These are phyloP conservation scores for Penicillium ochrochloron DNA, from an alignment of 495 filamentous ascomycete species.

Conservation along the genomic window DNA sequence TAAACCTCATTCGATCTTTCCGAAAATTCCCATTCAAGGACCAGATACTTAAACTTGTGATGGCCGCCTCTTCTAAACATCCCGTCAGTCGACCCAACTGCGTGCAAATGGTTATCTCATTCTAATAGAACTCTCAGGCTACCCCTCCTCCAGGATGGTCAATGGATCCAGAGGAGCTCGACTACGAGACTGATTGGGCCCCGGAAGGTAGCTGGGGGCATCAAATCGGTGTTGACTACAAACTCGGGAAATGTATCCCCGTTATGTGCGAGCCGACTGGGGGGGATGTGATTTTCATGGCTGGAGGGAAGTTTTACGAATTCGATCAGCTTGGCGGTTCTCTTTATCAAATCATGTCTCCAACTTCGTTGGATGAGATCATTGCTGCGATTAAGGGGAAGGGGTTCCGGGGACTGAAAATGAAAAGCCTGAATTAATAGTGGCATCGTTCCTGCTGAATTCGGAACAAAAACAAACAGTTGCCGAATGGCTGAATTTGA, in stretches of 20 bases:
- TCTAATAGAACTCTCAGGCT: not conserved
- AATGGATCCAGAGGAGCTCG: constrained; percentile 17
- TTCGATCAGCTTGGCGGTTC: not conserved
- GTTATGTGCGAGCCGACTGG: constrained; percentile 12
- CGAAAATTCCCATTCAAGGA: not conserved
- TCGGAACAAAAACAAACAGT: no score
- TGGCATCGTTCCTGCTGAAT: no score
- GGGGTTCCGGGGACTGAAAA: not conserved
- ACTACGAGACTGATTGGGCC: constrained; percentile 14
- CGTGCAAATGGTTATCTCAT: not conserved
- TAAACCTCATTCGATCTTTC: not conserved
- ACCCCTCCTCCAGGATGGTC: constrained; percentile 15
- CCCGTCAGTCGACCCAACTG: not conserved
- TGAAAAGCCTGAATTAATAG: not conserved
- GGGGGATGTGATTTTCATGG: constrained; percentile 9
- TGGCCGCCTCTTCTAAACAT: not conserved
- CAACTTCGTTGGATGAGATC: not conserved
- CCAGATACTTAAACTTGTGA: not conserved
- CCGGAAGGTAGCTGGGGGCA: constrained; percentile 4
- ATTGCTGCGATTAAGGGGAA: not conserved
- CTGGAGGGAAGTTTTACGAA: constrained; percentile 8
- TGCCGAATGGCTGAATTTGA: no score
- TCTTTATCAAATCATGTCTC: not conserved
- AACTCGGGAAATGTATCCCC: constrained; percentile 6
- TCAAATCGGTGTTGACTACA: constrained; percentile 3